These are phyloP conservation scores for Penicillium sp. DNA, from an alignment of 2,329 filamentous ascomycete genomes.

Conservation along the genomic window DNA sequence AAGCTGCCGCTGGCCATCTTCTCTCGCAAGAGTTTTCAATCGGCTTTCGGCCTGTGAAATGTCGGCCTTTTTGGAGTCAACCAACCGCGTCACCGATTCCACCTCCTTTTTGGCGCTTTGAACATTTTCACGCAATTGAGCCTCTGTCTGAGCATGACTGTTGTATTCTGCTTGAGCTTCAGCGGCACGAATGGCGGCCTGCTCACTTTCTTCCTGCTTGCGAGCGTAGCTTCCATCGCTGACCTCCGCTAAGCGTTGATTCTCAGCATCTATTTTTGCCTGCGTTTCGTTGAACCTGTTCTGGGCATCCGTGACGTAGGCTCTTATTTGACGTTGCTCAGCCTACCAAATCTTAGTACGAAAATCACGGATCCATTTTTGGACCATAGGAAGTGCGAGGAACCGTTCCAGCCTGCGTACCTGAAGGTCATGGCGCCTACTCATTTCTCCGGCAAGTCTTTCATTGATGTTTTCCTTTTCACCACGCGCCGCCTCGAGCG, in stretches of 20 bases:
- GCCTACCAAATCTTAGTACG: conserved; percentile 42
- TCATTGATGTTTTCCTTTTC: conserved; percentile 48
- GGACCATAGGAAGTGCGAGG: too few species aligned
- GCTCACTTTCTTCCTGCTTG: conserved; percentile 55
- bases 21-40: conserved; percentile 50
- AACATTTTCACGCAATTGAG: conserved; percentile 34
- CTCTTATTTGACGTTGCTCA: conserved; percentile 61
- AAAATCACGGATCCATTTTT: too few species aligned
- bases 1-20: conserved; percentile 55
- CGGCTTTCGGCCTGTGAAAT: conserved; percentile 48
- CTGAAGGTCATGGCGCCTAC: conserved; percentile 51
- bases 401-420: conserved; percentile 20
- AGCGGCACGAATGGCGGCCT: conserved; percentile 49
- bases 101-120: conserved; percentile 32
- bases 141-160: conserved; percentile 36
- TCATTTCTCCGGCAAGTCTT: conserved; percentile 50
- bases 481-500: conserved; percentile 42
- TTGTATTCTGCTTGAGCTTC: conserved; percentile 43
- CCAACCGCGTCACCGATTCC: conserved; percentile 19
- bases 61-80: conserved; percentile 49
- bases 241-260: conserved; percentile 56
- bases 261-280: conserved; percentile 45
- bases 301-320: conserved; percentile 52
- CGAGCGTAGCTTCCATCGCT: conserved; percentile 64
- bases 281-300: conserved; percentile 39